Percentiles rank a stretch among this genome's conserved stretches.
phyloP scores from a whole-genome alignment of 2,329 filamentous ascomycete species.

The Aureobasidium sp. region DNA sequence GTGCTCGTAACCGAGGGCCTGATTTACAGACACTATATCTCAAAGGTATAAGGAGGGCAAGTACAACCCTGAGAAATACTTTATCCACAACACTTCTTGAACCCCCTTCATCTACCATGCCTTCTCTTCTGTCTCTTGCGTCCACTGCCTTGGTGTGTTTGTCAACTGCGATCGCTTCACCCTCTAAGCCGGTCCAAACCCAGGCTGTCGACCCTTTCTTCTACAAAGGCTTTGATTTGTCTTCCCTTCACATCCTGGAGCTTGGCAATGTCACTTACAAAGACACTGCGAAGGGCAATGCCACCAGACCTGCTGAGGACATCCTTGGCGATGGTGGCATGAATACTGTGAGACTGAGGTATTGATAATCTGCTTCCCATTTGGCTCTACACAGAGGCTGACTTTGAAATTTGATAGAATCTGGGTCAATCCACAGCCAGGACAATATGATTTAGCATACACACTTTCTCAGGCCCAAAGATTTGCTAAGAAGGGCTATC shows the following conservation, averaged over 20 bases:
- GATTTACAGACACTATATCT: not conserved
- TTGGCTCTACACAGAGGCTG: not conserved
- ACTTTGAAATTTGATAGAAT: conserved; percentile 14
- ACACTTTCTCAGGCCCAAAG: conserved; percentile 29
- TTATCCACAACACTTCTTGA: not conserved
- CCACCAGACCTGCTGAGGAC: conserved; percentile 22
- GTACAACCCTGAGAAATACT: not conserved
- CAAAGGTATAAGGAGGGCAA: not conserved
- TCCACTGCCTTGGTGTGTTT: not conserved
- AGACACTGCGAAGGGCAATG: not conserved
- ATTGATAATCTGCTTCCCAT: too few relatives aligned
- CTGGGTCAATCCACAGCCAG: conserved; percentile 26
- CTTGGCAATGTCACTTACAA: conserved; percentile 10
- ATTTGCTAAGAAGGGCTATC: conserved; percentile 31
- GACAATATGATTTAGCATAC: conserved; percentile 29
- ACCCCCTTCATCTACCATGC: not conserved
- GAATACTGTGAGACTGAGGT: conserved; percentile 29
- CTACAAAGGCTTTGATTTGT: conserved; percentile 18
- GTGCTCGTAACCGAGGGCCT: not conserved
- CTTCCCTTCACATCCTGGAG: conserved; percentile 14
- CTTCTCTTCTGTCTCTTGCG: not conserved
- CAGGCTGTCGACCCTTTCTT: not conserved
- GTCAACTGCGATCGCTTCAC: not conserved
- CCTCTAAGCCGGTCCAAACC: not conserved
- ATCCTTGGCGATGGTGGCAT: conserved; percentile 26